Conservation (phyloP, 2,329 filamentous ascomycete genomes). For the Talaromyces funiculosus region DNA sequence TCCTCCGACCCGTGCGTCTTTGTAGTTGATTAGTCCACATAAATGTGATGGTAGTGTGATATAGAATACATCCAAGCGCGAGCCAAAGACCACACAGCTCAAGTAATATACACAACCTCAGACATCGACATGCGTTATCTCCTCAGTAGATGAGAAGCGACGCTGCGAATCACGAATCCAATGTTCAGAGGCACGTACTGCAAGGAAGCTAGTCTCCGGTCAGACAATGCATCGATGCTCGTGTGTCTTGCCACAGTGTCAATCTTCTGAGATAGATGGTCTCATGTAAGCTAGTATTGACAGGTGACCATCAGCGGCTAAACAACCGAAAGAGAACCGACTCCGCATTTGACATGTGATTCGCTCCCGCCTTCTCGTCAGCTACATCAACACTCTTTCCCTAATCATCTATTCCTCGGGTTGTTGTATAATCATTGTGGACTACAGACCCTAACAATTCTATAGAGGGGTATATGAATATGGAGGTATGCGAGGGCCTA, state of each 20-base stretch:
- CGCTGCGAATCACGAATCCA: neutral
- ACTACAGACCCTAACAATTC: neutral
- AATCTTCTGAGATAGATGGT: neutral
- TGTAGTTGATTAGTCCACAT: neutral
- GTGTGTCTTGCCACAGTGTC: neutral
- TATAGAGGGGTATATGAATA: neutral
- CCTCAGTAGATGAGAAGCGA: too few relatives aligned
- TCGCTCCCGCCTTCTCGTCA: neutral
- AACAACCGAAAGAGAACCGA: neutral
- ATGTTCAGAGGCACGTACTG: neutral
- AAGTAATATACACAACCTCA: too few relatives aligned
- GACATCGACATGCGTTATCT: too few relatives aligned
- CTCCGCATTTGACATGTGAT: constrained; percentile 15
- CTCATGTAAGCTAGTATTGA: neutral
- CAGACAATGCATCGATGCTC: neutral
- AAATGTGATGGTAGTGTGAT: neutral
- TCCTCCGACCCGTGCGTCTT: neutral
- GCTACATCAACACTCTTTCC: neutral
- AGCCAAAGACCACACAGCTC: neutral
- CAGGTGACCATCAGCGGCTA: neutral
- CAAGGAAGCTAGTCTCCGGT: neutral
- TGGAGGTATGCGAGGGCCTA: neutral
- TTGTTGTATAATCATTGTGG: neutral
- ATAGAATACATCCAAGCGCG: neutral
- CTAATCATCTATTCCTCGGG: neutral